Evolutionary conservation across 2,329 filamentous ascomycete genomes (phyloP).

Genomic region (Penicillium sp.): DNA sequence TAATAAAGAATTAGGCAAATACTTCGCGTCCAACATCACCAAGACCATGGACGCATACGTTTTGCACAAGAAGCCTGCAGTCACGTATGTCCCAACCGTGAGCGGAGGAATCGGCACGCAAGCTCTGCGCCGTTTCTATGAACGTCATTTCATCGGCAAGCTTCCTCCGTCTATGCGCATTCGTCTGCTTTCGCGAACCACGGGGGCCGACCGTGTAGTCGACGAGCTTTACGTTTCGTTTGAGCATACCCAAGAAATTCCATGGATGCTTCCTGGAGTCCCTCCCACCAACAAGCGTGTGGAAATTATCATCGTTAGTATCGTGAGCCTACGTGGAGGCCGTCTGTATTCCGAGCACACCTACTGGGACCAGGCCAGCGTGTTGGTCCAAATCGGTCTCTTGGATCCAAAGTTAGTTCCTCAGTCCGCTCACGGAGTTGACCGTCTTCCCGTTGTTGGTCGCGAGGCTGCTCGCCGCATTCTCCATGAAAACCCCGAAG

Average conservation of each 20-base stretch:
- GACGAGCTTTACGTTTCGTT: slow-evolving; percentile 63
- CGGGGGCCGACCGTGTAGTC: slow-evolving; percentile 62
- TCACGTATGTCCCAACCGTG: slow-evolving; percentile 42
- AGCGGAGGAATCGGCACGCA: slow-evolving; percentile 48
- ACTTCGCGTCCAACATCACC: slow-evolving; percentile 37
- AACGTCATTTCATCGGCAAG: slow-evolving; percentile 58
- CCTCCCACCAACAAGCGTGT: slow-evolving; percentile 60
- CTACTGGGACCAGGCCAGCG: slow-evolving; percentile 66
- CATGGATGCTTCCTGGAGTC: slow-evolving; percentile 64
- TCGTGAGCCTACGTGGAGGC: slow-evolving; percentile 59
- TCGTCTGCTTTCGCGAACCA: slow-evolving; percentile 60
- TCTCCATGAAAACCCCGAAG: slow-evolving; percentile 42
- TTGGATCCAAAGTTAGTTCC: slow-evolving; percentile 61
- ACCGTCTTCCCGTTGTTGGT: slow-evolving; percentile 47
- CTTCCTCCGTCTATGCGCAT: slow-evolving; percentile 57
- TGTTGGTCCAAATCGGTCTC: slow-evolving; percentile 62
- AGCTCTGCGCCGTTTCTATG: slow-evolving; percentile 57
- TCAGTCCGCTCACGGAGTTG: slow-evolving; percentile 45
- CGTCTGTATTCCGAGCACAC: slow-evolving; percentile 61
- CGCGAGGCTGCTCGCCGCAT: slow-evolving; percentile 46
- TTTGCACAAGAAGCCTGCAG: slow-evolving; percentile 33
- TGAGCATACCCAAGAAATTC: slow-evolving; percentile 59
- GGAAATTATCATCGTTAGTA: slow-evolving; percentile 60
- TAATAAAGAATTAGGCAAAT: slow-evolving; percentile 32
- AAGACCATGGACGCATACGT: slow-evolving; percentile 39